Evolutionary conservation across 768 basidiomycete species (phyloP).

Genomic region (Lactifluus rugatus): DNA sequence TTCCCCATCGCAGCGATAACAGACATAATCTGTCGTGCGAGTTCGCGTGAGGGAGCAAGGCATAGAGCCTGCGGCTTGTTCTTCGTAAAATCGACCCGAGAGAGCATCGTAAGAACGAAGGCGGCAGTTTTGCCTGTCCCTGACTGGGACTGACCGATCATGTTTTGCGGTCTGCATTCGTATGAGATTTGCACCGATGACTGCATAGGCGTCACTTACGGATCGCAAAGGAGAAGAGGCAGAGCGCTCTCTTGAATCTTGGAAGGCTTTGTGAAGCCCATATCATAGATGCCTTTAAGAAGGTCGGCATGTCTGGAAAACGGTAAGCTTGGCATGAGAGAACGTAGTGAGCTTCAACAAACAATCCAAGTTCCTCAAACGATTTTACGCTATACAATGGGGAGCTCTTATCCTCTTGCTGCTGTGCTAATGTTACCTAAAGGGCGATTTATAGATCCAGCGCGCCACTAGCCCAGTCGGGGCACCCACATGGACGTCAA

Average conservation of each 20-base stretch:
- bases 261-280: conserved; percentile 96
- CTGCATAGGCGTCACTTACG: conserved; percentile 42
- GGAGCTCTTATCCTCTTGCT: conserved; percentile 93
- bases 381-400: conserved; percentile 88
- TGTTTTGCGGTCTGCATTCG: conserved; percentile 78
- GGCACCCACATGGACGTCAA: conserved; percentile 64
- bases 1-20: conserved; percentile 93
- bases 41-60: conserved; percentile 94
- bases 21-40: conserved; percentile 95
- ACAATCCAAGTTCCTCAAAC: conserved; percentile 95
- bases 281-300: conserved; percentile 86
- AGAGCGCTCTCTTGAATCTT: conserved; percentile 98
- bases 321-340: conserved; percentile 1
- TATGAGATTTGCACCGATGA: conserved; percentile 1
- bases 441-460: not conserved
- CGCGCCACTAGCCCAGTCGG: not conserved
- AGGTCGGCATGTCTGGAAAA: conserved; percentile 67
- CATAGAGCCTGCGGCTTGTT: conserved; percentile 92
- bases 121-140: conserved; percentile 99
- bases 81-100: conserved; percentile 75
- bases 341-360: conserved; percentile 55
- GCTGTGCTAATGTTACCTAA: conserved; percentile 92
- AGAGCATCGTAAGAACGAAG: conserved; percentile 95
- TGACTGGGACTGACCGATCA: conserved; percentile 99
- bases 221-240: conserved; percentile 80